A percentile compares a stretch with the other conserved stretches of the same genome.
Evolutionary conservation across 2,329 filamentous ascomycete species (phyloP).

Genomic region (Chrysosphaeria jannelii): DNA sequence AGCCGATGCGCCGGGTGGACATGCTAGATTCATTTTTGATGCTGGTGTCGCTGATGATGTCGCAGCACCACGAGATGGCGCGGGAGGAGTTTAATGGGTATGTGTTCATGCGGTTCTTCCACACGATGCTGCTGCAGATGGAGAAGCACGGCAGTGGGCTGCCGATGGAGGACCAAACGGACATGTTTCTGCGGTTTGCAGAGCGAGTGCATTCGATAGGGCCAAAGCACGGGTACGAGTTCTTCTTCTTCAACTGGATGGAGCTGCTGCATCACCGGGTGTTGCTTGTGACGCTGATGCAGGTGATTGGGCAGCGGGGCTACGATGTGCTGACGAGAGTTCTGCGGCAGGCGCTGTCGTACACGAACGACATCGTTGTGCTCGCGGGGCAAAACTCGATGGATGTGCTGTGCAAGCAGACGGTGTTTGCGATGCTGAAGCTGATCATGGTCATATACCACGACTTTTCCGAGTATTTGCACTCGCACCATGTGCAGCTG

Average conservation of each 20-base stretch:
- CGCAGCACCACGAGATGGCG: conserved; percentile 55
- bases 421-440: conserved; percentile 41
- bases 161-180: conserved; percentile 27
- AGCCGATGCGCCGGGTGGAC: conserved; percentile 27
- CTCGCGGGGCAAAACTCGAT: too few species aligned
- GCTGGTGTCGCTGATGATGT: conserved; percentile 52
- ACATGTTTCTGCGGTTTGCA: conserved; percentile 43
- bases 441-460: conserved; percentile 67
- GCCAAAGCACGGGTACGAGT: conserved; percentile 39
- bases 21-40: conserved; percentile 55
- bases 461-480: conserved; percentile 80
- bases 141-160: conserved; percentile 21
- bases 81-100: conserved; percentile 63
- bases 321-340: conserved; percentile 50
- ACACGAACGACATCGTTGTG: conserved; percentile 48
- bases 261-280: conserved; percentile 55
- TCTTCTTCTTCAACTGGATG: conserved; percentile 67
- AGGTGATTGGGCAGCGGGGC: conserved; percentile 33
- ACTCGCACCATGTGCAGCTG: conserved; percentile 58
- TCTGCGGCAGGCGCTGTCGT: conserved; percentile 38
- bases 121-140: conserved; percentile 33
- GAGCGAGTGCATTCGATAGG: conserved; percentile 42
- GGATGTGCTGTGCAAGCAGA: too few species aligned
- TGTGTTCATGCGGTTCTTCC: conserved; percentile 76
- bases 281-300: conserved; percentile 53